phyloP scores from a whole-genome alignment of 768 basidiomycete species.

The Xerocomus spinulosus region DNA sequence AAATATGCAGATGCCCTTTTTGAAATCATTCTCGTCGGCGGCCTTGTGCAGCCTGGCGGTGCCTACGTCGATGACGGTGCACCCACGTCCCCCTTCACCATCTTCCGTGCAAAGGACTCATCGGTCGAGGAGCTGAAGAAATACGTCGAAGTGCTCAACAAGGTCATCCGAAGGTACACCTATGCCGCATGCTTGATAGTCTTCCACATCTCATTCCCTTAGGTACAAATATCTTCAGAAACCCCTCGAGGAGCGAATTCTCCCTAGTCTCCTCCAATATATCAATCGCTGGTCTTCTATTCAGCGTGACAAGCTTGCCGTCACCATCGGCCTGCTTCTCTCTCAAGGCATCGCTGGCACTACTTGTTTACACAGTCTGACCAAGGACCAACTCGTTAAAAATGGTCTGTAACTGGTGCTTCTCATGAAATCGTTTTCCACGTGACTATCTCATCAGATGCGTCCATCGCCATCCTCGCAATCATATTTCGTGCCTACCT shows the following conservation, averaged over 20 bases:
- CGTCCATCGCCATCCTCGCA: constrained; percentile 72
- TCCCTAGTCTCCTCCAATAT: constrained; percentile 85
- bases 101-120: constrained; percentile 75
- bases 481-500: constrained; percentile 80
- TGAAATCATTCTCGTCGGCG: constrained; percentile 93
- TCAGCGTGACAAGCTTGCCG: constrained; percentile 79
- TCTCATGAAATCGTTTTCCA: neutral
- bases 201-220: constrained; percentile 4
- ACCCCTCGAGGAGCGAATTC: constrained; percentile 81
- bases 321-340: constrained; percentile 77
- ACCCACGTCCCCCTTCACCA: constrained; percentile 82
- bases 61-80: constrained; percentile 84
- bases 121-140: constrained; percentile 86
- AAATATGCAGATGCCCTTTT: constrained; percentile 98
- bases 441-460: constrained; percentile 44
- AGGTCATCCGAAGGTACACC: constrained; percentile 85
- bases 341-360: constrained; percentile 79
- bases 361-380: constrained; percentile 72
- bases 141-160: constrained; percentile 91
- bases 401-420: constrained; percentile 53
- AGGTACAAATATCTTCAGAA: constrained; percentile 99
- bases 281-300: constrained; percentile 76
- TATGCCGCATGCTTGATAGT: constrained; percentile 3
- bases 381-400: constrained; percentile 94
- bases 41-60: constrained; percentile 94